Evolutionary conservation across 352 stramenopile species (phyloP), one percentile per base, ranked within the genome.

Genomic region (Aphanomyces stellatus): DNA sequence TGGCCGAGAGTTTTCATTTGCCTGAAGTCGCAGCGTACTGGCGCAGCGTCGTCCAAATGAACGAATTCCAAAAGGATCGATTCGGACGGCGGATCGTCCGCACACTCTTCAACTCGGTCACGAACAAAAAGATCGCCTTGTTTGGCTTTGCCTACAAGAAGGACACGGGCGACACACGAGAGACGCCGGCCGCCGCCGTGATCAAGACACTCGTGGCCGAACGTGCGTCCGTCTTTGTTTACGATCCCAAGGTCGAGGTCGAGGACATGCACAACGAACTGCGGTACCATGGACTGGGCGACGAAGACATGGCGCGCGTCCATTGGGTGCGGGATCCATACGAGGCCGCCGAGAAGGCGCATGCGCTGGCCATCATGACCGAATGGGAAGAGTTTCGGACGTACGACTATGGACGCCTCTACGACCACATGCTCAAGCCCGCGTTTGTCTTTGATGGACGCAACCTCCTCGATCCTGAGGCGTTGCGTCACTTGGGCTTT

Each of bases 61-160:
- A 99, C 85, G 96, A 99, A 65, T 99, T 98, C 80, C 98, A 99
- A 79, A 99, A 99, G 88, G 90, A 90, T 30, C 90, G 98, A n/a
- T 99, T 99, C 74, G 96, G 93, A 5, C 90, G 97, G 67, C 98
- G 95, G 51, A 98, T 99, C 77, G 95, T 99, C 51, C 76, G 81
- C 13, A 82, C 81, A 42, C 99, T 99, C 97, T 99, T 99, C 77
- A 99, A 99, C 87, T 99, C 96, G 33, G 95, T 99, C 31, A 99
- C 96, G 28, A 97, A 97, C 72, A 99, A 99, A 80, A 98, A 98
- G 77, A 99, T 99, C 76, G 97, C 95, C 57, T 82, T 99, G 66
- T 88, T 99, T 17, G 98, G 98, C 69, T 99, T 99, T 78, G 97
- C 98, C 17, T 99, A 99, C 82, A 99, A 99, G 90, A 99, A 99